Percentiles rank a stretch among this genome's conserved stretches.
Conservation (phyloP, 2,329 filamentous ascomycete species). For the Sordariomycetes sp. region DNA sequence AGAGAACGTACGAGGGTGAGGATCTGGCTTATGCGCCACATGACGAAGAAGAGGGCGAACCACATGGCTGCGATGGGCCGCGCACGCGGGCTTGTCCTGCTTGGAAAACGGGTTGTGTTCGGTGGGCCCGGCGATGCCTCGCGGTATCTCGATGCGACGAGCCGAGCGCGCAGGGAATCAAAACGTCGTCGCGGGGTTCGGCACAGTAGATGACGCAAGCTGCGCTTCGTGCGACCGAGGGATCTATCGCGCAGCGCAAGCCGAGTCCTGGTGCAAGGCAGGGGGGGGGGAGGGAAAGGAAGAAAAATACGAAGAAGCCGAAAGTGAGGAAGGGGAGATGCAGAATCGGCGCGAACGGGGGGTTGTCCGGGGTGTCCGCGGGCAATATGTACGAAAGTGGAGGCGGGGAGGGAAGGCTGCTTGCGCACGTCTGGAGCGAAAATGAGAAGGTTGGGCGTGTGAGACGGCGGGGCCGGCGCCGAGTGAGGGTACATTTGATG, state of each 20-base stretch:
- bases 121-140: neutral
- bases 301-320: no score
- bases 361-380: neutral
- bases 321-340: neutral
- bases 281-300: no score
- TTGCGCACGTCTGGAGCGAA: neutral
- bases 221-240: neutral
- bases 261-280: no score
- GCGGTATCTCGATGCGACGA: neutral
- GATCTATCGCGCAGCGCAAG: no score
- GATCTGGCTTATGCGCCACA: constrained; percentile 52
- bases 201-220: neutral
- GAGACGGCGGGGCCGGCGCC: neutral
- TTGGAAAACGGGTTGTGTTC: neutral
- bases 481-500: neutral
- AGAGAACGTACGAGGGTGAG: constrained; percentile 44
- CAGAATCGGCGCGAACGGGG: neutral
- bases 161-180: no score
- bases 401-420: neutral
- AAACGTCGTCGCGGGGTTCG: no score
- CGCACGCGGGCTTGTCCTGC: neutral
- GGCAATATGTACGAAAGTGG: neutral
- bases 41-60: constrained; percentile 52
- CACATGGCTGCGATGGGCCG: constrained; percentile 35
- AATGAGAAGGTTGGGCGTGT: neutral